A percentile compares a stretch with the other conserved stretches of the same genome.
These are phyloP conservation scores for Byssochlamys sp. DNA, from an alignment of 2,329 filamentous ascomycete genomes.

Conservation along the genomic window DNA sequence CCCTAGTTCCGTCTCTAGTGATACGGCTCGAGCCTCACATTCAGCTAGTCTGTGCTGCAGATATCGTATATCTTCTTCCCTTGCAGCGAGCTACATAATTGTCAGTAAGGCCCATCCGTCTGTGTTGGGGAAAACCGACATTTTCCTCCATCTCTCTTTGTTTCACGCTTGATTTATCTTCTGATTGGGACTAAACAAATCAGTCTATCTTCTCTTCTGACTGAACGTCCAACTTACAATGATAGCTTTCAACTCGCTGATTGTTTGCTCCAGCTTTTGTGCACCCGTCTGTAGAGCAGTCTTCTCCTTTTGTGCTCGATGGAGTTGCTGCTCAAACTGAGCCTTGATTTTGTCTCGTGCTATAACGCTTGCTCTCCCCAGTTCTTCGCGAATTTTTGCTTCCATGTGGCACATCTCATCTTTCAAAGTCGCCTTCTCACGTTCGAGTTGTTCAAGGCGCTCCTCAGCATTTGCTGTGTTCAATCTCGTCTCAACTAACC, in stretches of 20 bases:
- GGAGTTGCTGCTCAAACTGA: conserved; percentile 20
- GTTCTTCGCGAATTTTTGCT: conserved; percentile 19
- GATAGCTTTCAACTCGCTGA: conserved; percentile 12
- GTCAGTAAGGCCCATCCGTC: neutral
- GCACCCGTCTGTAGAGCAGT: conserved; percentile 10
- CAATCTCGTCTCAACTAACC: conserved; percentile 11
- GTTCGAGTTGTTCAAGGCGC: conserved; percentile 8
- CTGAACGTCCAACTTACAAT: conserved; percentile 14
- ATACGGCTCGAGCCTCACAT: neutral
- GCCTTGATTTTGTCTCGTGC: conserved; percentile 18
- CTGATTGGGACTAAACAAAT: neutral
- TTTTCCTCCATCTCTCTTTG: neutral
- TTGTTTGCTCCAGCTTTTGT: conserved; percentile 10
- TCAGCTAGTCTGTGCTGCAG: neutral
- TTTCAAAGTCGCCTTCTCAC: conserved; percentile 13
- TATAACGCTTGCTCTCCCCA: conserved; percentile 21
- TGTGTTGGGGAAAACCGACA: neutral
- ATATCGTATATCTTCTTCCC: neutral
- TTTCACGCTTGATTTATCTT: neutral
- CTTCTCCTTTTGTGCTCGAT: conserved; percentile 19
- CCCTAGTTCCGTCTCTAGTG: neutral
- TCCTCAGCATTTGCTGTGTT: conserved; percentile 10
- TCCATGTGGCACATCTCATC: conserved; percentile 15
- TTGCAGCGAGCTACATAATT: neutral
- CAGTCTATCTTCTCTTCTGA: neutral